Conservation (phyloP, 2,329 filamentous ascomycete genomes). For the Colletotrichum sidae region DNA sequence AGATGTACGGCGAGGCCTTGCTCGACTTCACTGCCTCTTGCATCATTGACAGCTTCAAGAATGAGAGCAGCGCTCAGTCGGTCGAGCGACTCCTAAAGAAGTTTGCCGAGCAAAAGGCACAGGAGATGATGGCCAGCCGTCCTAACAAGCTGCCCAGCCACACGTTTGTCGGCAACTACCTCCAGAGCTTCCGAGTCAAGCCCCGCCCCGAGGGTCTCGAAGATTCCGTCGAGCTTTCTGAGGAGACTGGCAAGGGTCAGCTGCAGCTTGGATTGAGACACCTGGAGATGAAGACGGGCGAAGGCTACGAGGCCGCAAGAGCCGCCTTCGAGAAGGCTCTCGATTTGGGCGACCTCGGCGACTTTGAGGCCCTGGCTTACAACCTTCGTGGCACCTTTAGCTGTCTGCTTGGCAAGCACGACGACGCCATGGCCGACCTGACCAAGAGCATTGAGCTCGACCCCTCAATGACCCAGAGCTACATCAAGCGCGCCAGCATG, state of each 20-base stretch:
- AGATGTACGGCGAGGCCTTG: constrained; percentile 91
- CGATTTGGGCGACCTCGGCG: constrained; percentile 81
- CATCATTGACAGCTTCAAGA: constrained; percentile 98
- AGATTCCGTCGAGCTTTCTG: constrained; percentile 80
- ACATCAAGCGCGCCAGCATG: constrained; percentile 99
- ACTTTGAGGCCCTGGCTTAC: constrained; percentile 90
- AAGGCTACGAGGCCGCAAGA: constrained; percentile 91
- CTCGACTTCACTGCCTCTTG: constrained; percentile 98
- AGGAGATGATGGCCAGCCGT: constrained; percentile 88
- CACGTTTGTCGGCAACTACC: constrained; percentile 97
- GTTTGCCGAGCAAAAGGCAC: constrained; percentile 94
- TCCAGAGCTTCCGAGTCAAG: constrained; percentile 95
- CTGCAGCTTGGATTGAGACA: constrained; percentile 85
- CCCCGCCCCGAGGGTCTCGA: constrained; percentile 84
- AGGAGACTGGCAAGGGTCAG: constrained; percentile 85
- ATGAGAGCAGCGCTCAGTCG: constrained; percentile 86
- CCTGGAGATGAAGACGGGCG: constrained; percentile 86
- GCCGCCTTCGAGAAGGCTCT: constrained; percentile 88
- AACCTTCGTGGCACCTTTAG: constrained; percentile 98
- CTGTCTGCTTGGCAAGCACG: constrained; percentile 90
- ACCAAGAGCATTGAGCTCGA: constrained; percentile 94
- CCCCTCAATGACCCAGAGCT: constrained; percentile 90
- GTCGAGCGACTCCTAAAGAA: constrained; percentile 96
- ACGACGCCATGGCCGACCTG: constrained; percentile 84
- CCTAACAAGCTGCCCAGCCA: constrained; percentile 90